These are phyloP conservation scores for Xylariales sp. DNA, from an alignment of 2,329 filamentous ascomycete species.

Conservation along the genomic window DNA sequence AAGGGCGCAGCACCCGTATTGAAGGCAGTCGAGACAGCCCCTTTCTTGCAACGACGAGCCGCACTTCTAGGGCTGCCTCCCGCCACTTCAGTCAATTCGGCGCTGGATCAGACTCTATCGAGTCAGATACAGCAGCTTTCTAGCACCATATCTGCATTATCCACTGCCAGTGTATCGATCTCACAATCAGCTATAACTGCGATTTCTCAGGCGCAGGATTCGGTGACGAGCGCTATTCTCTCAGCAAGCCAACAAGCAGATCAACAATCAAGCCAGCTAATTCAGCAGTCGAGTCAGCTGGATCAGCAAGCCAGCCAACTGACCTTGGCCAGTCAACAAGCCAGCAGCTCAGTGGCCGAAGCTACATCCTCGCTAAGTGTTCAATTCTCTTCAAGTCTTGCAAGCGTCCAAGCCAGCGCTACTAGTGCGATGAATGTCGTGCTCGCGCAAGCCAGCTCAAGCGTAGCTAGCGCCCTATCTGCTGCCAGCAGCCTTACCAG, in stretches of 20 bases:
- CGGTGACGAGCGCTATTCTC: constrained; percentile 23
- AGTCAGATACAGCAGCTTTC: constrained; percentile 22
- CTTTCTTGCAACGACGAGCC: constrained; percentile 18
- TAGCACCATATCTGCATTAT: constrained; percentile 23
- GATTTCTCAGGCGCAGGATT: constrained; percentile 23
- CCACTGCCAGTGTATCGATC: constrained; percentile 23
- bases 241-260: too few relatives aligned
- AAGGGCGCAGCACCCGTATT: constrained; percentile 15
- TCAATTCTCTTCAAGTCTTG: constrained; percentile 18
- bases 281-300: too few relatives aligned
- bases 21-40: constrained; percentile 18
- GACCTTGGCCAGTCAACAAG: constrained; percentile 18
- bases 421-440: constrained; percentile 41
- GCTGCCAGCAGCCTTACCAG: constrained; percentile 25
- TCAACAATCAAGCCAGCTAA: too few relatives aligned
- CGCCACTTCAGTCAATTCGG: too few relatives aligned
- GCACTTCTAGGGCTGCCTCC: too few relatives aligned
- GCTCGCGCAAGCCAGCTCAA: constrained; percentile 49
- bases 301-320: too few relatives aligned
- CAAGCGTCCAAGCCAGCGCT: constrained; percentile 22
- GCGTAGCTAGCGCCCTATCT: constrained; percentile 48
- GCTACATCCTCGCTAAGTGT: constrained; percentile 23
- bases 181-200: constrained; percentile 24
- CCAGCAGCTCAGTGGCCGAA: constrained; percentile 16
- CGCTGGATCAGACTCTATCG: constrained; percentile 24